phyloP scores from a whole-genome alignment of 2,329 filamentous ascomycete genomes.

The Pseudogymnoascus sp. region DNA sequence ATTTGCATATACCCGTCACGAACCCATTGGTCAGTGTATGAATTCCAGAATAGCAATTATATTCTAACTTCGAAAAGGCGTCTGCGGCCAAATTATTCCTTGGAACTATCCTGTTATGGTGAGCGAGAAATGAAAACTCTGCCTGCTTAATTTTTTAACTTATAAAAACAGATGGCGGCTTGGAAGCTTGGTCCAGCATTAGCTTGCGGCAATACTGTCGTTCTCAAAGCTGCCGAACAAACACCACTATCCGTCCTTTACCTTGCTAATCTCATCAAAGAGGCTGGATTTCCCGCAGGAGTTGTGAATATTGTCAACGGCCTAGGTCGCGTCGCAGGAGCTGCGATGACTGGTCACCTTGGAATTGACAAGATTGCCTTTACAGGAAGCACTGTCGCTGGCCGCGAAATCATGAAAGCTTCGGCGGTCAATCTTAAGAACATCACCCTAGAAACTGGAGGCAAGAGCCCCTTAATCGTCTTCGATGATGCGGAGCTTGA shows the following conservation, averaged over 20 bases:
- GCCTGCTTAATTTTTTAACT: no score
- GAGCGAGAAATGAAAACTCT: no score
- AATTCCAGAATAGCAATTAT: no score
- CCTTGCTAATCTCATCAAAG: conserved; percentile 54
- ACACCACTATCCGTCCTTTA: conserved; percentile 54
- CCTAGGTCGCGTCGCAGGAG: conserved; percentile 54
- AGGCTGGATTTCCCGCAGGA: conserved; percentile 66
- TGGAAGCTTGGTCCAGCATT: conserved; percentile 65
- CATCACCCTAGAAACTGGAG: conserved; percentile 56
- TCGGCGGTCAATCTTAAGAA: conserved; percentile 52
- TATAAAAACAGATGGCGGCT: conserved; percentile 55
- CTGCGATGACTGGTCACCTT: conserved; percentile 54
- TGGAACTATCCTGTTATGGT: conserved; percentile 68
- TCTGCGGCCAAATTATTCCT: conserved; percentile 64
- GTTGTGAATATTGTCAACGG: conserved; percentile 68
- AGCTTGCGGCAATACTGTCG: conserved; percentile 47
- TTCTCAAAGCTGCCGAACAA: conserved; percentile 56
- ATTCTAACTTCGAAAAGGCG: no score
- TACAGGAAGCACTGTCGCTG: conserved; percentile 63
- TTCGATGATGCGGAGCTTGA: conserved; percentile 55
- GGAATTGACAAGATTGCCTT: conserved; percentile 67
- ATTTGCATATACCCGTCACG: conserved; percentile 60
- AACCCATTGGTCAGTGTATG: conserved; percentile 66
- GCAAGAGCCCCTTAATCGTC: conserved; percentile 53
- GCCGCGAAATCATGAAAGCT: conserved; percentile 62